Percentiles rank a stretch among this genome's conserved stretches.
Conservation (phyloP, 192 early-diverging fungal species). For the Linnemannia exigua region DNA sequence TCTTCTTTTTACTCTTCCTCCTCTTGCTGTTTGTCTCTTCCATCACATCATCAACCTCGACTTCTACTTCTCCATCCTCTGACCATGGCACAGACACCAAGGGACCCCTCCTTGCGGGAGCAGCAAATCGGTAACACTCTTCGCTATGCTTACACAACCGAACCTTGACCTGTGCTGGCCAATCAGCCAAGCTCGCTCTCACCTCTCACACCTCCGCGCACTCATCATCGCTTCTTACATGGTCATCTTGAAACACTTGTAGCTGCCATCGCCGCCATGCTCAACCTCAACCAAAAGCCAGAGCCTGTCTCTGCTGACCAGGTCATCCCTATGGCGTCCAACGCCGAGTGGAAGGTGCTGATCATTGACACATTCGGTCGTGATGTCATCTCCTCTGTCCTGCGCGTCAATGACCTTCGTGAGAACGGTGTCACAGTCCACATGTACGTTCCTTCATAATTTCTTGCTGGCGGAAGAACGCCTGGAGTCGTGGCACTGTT, state of each 20-base stretch:
- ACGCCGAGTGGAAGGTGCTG: constrained; percentile 97
- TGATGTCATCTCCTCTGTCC: constrained; percentile 96
- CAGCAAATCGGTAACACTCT: constrained; percentile 72
- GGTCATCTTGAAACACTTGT: constrained; percentile 20
- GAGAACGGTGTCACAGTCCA: constrained; percentile 98
- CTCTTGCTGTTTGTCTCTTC: not conserved
- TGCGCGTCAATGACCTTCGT: constrained; percentile 96
- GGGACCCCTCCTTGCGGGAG: constrained; percentile 66
- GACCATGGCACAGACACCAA: constrained; percentile 50
- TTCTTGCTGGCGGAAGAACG: not conserved
- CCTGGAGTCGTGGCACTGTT: not conserved
- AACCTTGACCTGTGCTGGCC: not conserved
- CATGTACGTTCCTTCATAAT: constrained; percentile 71
- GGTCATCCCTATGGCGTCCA: constrained; percentile 46
- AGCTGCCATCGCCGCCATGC: constrained; percentile 89
- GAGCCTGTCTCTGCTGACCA: constrained; percentile 59
- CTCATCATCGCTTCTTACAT: constrained; percentile 13
- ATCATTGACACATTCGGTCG: constrained; percentile 95
- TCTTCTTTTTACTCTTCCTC: not conserved
- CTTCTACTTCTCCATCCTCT: not conserved
- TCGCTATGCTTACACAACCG: not conserved
- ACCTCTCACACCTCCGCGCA: not conserved
- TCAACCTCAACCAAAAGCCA: constrained; percentile 83
- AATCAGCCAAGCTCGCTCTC: not conserved
- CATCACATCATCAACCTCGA: not conserved